phyloP scores from a whole-genome alignment of 139 green algal genomes.

The Auxenochlorella pyrenoidosa region DNA sequence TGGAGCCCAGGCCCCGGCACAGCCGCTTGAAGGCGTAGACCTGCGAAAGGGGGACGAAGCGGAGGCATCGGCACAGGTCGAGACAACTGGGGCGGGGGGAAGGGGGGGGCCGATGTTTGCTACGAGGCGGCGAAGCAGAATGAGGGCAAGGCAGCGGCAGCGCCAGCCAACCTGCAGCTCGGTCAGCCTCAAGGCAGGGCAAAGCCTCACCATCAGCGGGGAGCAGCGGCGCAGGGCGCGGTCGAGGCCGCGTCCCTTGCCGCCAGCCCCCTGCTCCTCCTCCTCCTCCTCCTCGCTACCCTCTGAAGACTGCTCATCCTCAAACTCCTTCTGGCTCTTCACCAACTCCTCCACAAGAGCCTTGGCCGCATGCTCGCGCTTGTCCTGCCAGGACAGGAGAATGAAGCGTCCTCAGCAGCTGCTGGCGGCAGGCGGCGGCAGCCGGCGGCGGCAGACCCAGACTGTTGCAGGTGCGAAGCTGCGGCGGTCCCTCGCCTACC shows the following conservation, averaged over 20 bases:
- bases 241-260: slow-evolving; percentile 37
- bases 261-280: background rate
- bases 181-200: too few species aligned
- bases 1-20: slow-evolving; percentile 71
- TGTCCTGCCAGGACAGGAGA: slow-evolving; percentile 27
- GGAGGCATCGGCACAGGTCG: too few species aligned
- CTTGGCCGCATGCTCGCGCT: slow-evolving; percentile 36
- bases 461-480: background rate
- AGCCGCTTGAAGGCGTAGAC: slow-evolving; percentile 78
- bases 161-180: background rate
- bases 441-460: background rate
- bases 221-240: slow-evolving; percentile 63
- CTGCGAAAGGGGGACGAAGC: slow-evolving; percentile 29
- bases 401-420: background rate
- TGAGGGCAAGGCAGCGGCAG: background rate
- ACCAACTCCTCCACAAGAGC: slow-evolving; percentile 50
- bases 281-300: background rate
- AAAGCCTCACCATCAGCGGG: slow-evolving; percentile 51
- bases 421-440: background rate
- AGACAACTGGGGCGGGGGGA: background rate
- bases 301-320: background rate
- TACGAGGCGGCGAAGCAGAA: background rate
- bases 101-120: background rate
- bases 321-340: slow-evolving; percentile 48
- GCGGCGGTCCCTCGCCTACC: slow-evolving; percentile 20